Percentiles rank a stretch among this genome's conserved stretches.
Evolutionary conservation across 2,329 filamentous ascomycete genomes (phyloP).

Genomic region (Nannizziopsis arthrosporioides): DNA sequence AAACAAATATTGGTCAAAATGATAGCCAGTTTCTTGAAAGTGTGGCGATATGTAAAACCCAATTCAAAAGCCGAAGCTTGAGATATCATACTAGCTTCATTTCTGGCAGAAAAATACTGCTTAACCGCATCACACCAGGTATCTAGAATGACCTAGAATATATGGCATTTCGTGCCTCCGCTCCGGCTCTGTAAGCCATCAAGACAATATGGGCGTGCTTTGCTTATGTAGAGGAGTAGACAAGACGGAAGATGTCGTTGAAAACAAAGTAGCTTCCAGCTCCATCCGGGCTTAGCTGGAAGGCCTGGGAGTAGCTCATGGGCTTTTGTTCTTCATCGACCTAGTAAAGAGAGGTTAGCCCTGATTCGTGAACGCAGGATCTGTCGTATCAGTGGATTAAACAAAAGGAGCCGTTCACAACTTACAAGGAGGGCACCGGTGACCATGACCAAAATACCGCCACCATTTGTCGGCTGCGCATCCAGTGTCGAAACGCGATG

Average conservation of each 20-base stretch:
- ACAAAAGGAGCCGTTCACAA: conserved; percentile 10
- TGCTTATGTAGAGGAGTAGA: conserved; percentile 42
- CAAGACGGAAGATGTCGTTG: conserved; percentile 91
- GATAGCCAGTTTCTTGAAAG: too few species aligned
- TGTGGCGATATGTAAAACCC: too few species aligned
- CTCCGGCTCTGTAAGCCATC: neutral
- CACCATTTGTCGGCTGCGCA: conserved; percentile 61
- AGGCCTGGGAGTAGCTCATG: conserved; percentile 83
- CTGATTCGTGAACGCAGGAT: neutral
- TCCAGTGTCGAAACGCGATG: conserved; percentile 70
- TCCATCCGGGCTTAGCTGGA: conserved; percentile 65
- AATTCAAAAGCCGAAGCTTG: too few species aligned
- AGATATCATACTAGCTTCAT: too few species aligned
- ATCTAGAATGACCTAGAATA: too few species aligned
- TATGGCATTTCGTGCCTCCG: too few species aligned
- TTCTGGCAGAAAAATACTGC: too few species aligned
- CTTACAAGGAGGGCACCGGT: conserved; percentile 75
- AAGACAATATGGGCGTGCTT: neutral
- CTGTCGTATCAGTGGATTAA: too few species aligned
- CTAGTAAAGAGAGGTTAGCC: conserved; percentile 34
- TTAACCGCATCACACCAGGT: too few species aligned
- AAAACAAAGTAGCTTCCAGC: conserved; percentile 67
- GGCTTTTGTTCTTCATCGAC: conserved; percentile 75
- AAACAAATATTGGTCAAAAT: too few species aligned
- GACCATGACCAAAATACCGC: conserved; percentile 73